A percentile compares a stretch with the other conserved stretches of the same genome.
phyloP scores from a whole-genome alignment of 2,329 filamentous ascomycete genomes.

The Penicillium sp. region DNA sequence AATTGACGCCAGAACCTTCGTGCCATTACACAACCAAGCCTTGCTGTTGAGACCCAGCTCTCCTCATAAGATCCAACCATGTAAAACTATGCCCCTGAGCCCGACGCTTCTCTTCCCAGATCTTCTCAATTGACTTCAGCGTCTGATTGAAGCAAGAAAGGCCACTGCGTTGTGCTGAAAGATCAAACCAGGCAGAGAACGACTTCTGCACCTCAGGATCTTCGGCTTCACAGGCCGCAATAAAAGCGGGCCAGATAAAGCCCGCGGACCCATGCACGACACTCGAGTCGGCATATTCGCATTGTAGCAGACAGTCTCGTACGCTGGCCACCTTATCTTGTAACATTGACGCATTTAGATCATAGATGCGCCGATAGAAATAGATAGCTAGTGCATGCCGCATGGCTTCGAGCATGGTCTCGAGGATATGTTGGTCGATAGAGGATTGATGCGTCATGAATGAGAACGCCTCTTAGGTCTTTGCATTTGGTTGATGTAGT shows the following conservation, averaged over 20 bases:
- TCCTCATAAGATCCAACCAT: slow-evolving; percentile 20
- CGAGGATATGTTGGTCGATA: slow-evolving; percentile 20
- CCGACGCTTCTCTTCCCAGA: slow-evolving; percentile 31
- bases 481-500: slow-evolving; percentile 11
- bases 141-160: slow-evolving; percentile 33
- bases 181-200: slow-evolving; percentile 37
- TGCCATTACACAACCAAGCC: background rate
- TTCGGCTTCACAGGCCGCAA: slow-evolving; percentile 46
- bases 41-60: slow-evolving; percentile 3
- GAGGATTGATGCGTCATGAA: slow-evolving; percentile 14
- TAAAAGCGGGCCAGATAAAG: slow-evolving; percentile 47
- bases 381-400: slow-evolving; percentile 47
- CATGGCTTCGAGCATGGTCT: slow-evolving; percentile 40
- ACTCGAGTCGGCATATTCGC: slow-evolving; percentile 34
- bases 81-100: slow-evolving; percentile 11
- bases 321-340: slow-evolving; percentile 41
- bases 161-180: slow-evolving; percentile 29
- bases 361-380: slow-evolving; percentile 48
- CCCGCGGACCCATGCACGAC: slow-evolving; percentile 37
- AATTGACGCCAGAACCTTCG: too few species aligned
- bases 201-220: slow-evolving; percentile 37
- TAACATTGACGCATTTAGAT: slow-evolving; percentile 42
- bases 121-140: slow-evolving; percentile 23
- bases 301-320: slow-evolving; percentile 38
- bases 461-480: slow-evolving; percentile 16